These are phyloP conservation scores for Talaromyces ruber DNA, from an alignment of 495 filamentous ascomycete species.

Conservation along the genomic window DNA sequence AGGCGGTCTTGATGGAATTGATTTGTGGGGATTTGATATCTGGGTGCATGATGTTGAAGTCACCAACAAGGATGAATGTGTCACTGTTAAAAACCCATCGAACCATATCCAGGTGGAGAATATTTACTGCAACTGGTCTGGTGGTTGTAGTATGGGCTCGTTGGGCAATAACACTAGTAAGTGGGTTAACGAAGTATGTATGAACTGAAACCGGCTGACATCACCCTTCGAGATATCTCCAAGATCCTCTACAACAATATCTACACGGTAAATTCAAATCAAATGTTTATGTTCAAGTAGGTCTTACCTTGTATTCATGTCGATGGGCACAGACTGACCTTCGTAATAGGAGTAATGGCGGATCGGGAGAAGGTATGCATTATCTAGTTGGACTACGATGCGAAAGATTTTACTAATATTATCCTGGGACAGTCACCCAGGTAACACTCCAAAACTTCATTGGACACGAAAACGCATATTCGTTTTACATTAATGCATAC, in stretches of 20 bases:
- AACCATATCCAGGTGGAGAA: slow-evolving; percentile 39
- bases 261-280: slow-evolving; percentile 30
- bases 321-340: slow-evolving; percentile 26
- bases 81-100: slow-evolving; percentile 34
- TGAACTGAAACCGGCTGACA: slow-evolving; percentile 27
- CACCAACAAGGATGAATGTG: slow-evolving; percentile 40
- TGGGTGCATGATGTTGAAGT: slow-evolving; percentile 38
- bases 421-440: slow-evolving; percentile 4
- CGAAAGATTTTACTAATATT: slow-evolving; percentile 17
- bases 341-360: slow-evolving; percentile 22
- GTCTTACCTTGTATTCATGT: slow-evolving; percentile 33
- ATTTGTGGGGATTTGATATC: slow-evolving; percentile 33
- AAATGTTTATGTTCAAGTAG: slow-evolving; percentile 14
- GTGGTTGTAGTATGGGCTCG: slow-evolving; percentile 31
- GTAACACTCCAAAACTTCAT: slow-evolving; percentile 13
- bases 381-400: slow-evolving; percentile 20
- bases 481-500: slow-evolving; percentile 10
- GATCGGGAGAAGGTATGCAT: slow-evolving; percentile 23
- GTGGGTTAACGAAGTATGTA: slow-evolving; percentile 25
- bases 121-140: slow-evolving; percentile 42
- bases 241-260: slow-evolving; percentile 52
- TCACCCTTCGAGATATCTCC: slow-evolving; percentile 26
- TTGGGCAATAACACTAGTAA: slow-evolving; percentile 30
- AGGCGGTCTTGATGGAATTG: slow-evolving; percentile 37
- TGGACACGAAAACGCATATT: slow-evolving; percentile 12